A percentile compares a stretch with the other conserved stretches of the same genome.
phyloP scores from a whole-genome alignment of 1,139 yeast genomes.

The Zhuliangozyma parablackwelliae region DNA sequence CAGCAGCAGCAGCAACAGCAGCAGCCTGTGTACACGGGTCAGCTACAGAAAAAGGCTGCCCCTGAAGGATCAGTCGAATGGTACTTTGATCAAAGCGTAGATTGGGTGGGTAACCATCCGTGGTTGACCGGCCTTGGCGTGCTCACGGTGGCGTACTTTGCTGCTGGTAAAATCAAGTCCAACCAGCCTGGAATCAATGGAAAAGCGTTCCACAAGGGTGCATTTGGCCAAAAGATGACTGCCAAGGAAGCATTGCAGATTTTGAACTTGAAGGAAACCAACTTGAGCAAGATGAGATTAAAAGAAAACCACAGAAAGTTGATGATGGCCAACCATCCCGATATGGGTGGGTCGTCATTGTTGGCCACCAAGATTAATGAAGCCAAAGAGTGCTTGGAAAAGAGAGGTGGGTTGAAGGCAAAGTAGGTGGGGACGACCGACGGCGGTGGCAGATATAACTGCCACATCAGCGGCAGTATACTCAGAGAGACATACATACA shows the following conservation, averaged over 20 bases:
- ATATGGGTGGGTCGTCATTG: slow-evolving; percentile 94
- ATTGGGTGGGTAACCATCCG: slow-evolving; percentile 74
- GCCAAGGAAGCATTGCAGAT: slow-evolving; percentile 89
- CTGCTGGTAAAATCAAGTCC: slow-evolving; percentile 66
- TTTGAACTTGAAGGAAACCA: slow-evolving; percentile 76
- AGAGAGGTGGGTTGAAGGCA: slow-evolving; percentile 62
- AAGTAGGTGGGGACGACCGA: slow-evolving; percentile 16
- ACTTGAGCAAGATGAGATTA: slow-evolving; percentile 68
- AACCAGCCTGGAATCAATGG: slow-evolving; percentile 72
- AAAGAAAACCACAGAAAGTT: slow-evolving; percentile 86
- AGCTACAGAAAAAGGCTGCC: slow-evolving; percentile 38
- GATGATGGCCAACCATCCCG: slow-evolving; percentile 96
- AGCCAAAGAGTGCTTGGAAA: slow-evolving; percentile 90
- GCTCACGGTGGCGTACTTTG: slow-evolving; percentile 58
- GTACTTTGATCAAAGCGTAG: slow-evolving; percentile 62
- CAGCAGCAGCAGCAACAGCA: slow-evolving; percentile 13
- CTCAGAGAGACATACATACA: too few species aligned
- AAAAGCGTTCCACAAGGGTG: slow-evolving; percentile 74
- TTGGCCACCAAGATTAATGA: slow-evolving; percentile 95
- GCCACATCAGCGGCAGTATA: too few species aligned
- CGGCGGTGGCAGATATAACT: too few species aligned
- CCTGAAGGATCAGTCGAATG: slow-evolving; percentile 53
- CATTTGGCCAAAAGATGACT: slow-evolving; percentile 85
- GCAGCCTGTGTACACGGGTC: slow-evolving; percentile 35
- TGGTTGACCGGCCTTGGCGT: slow-evolving; percentile 68